Evolutionary conservation across 768 basidiomycete species (phyloP), one percentile per base, ranked within the genome.

Genomic region (Tulasnella sp.): DNA sequence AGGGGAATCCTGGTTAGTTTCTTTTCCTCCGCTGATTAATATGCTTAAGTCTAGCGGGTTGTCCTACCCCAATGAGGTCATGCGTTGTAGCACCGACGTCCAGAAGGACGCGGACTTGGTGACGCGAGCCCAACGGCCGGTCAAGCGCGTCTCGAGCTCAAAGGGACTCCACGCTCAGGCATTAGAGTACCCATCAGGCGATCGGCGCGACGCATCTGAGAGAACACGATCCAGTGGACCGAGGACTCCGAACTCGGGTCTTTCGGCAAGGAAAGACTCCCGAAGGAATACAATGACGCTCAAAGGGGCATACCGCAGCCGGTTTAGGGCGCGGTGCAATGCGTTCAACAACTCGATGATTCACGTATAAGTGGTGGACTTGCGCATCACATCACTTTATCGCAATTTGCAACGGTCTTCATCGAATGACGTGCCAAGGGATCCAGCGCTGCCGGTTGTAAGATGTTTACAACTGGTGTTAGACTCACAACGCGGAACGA

Each of bases 21-120:
- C 91, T 92, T 92, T 91, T 91, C 91, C 91, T 91, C 90, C 89
- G 88, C 91, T 92, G 91, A 91, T 91, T 92, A 89, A 91, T 91
- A 91, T 91, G 90, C 91, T 91, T 91, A 91, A 91, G 89, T 91
- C 91, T 90, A 90, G 90, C 88, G 89, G 90, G 91, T 91, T 91
- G 87, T 90, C 90, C 89, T 89, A 88, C 90, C 89, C 90, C 90
- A 91, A 89, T 90, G 90, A 91, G 90, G 89, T 90, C 90, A 88
- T 55, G 51, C 51, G 51, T 55, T 55, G 51, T 55, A 55, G 51
- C 16, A 55, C 51, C 51, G 16, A 5, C n/a, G 16, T 55, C 18
- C 51, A 5, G 16, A 40, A 40, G 40, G 40, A 40, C 10, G 51
- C 16, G 51, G 51, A 55, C 51, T 55, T 55, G 51, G 51, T 55